phyloP scores from a whole-genome alignment of 2,329 filamentous ascomycete species.

The Fusarium secorum region DNA sequence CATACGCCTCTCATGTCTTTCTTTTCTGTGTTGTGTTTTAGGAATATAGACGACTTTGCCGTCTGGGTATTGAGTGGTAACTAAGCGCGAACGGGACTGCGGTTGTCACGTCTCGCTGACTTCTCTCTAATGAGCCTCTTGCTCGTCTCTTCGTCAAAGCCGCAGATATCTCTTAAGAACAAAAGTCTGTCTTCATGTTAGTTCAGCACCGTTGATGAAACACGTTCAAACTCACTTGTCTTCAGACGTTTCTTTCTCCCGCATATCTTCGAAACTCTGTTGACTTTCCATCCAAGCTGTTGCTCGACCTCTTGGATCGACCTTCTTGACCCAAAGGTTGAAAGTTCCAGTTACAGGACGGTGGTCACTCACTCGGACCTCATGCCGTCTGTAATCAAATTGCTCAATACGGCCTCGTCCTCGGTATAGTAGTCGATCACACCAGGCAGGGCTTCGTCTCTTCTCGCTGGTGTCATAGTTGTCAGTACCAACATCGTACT shows the following conservation, averaged over 20 bases:
- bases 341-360: slow-evolving; percentile 89
- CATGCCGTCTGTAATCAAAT: slow-evolving; percentile 86
- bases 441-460: slow-evolving; percentile 93
- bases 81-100: slow-evolving; percentile 40
- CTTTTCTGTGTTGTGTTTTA: background rate
- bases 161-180: slow-evolving; percentile 61
- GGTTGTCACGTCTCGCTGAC: slow-evolving; percentile 38
- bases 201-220: background rate
- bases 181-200: slow-evolving; percentile 52
- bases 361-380: slow-evolving; percentile 91
- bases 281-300: slow-evolving; percentile 76
- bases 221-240: slow-evolving; percentile 72
- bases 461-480: slow-evolving; percentile 96
- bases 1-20: slow-evolving; percentile 9
- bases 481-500: slow-evolving; percentile 96
- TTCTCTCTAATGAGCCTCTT: slow-evolving; percentile 56
- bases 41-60: background rate
- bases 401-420: slow-evolving; percentile 85
- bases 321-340: slow-evolving; percentile 82
- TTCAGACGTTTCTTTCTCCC: slow-evolving; percentile 70
- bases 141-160: slow-evolving; percentile 63
- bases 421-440: slow-evolving; percentile 89
- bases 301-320: slow-evolving; percentile 72
- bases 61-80: slow-evolving; percentile 3
- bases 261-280: slow-evolving; percentile 76